Evolutionary conservation across 2,329 filamentous ascomycete species (phyloP), one percentile per base, ranked within the genome.

Genomic region (Xylaria sp.): DNA sequence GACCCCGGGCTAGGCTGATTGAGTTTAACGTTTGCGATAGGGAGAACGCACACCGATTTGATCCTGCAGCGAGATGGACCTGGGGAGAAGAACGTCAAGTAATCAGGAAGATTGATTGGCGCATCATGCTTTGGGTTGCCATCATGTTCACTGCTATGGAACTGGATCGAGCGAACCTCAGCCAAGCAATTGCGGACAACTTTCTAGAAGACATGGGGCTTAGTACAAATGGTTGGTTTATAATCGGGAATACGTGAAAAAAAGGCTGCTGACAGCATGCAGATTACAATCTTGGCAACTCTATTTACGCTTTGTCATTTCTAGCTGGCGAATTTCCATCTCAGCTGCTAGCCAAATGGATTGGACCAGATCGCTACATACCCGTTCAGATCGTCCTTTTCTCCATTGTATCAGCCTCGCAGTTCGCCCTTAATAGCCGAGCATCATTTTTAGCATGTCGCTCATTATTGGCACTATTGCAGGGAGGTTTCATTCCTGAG

Each of bases 311-410:
- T 4, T 67, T 84, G 4, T 80, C 78, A 0, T 87, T 87, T 65
- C 73, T 87, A 1, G 76, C 79, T 13, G 84, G 85, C 0, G 86
- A 88, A 68, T 75, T 88, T 3, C 86, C 86, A 0, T 87, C 85
- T 0, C 85, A 88, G 67, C 76, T 88, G 5, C 71, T 88, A 11
- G 81, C 79, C 43, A 88, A 88, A 70, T 82, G 80, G 73, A 70
- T 73, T 1, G 71, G 71, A 6, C 70, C 71, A 6, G 71, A 73
- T 54, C 66, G 71, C 40, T 73, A 70, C 63, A 72, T 72, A 25
- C 71, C 71, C 17, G 63, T 55, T 11, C 71, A 73, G 43, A 72
- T 73, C 29, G 43, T 71, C 1, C 57, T 73, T 5, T 72, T 72
- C 51, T 72, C 70, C 1, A 57, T 69, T 8, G 71, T 72, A 0